Base-by-base conservation (phyloP, 208 protist genomes). In the Trypanosoma avium region DNA sequence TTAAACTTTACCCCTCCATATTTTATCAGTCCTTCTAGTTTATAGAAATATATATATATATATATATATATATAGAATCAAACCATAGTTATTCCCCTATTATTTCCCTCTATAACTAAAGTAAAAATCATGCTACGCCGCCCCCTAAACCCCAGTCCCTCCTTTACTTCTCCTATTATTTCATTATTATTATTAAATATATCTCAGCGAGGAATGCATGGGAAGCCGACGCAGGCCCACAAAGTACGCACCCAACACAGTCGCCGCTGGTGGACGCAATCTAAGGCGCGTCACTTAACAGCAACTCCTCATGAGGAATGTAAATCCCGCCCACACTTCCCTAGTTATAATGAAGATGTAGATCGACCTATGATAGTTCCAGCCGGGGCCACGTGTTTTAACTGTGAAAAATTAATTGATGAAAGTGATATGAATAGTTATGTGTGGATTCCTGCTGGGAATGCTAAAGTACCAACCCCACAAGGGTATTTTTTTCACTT, bases 401-500 rank as follows among this genome's bases (percentile, higher is more conserved):
- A 96, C 73, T 96, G 90, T 70, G 65, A 79, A 27, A 77, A 88
- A 43, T 40, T 79, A 0, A 91, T 96, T 57, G 72, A 90, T 24
- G 66, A 48, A 10, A 75, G 82, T 43, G 81, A 82, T 22, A 21
- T 88, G 30, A 93, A 93, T 57, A 92, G 85, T 72, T 93, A 90
- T 71, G 90, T 96, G 17, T 96, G 90, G 87, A 80, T 96, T 12
- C 90, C 90, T 0, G 70, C 90, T 4, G 90, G 90, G 22, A 93
- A 96, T 69, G 90, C 90, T 4, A 76, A 82, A 4, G 77, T 88
- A 45, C 90, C 90, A 32, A 96, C 90, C 10, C 52, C 45, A 65
- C 79, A 92, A 70, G 90, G 90, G 33, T 96, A 96, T 75, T 93
- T 96, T 54, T 96, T 96, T 62, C 90, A 96, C 67, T 82, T 90